phyloP scores from a whole-genome alignment of 768 basidiomycete genomes.

The Termitomyces sp. region DNA sequence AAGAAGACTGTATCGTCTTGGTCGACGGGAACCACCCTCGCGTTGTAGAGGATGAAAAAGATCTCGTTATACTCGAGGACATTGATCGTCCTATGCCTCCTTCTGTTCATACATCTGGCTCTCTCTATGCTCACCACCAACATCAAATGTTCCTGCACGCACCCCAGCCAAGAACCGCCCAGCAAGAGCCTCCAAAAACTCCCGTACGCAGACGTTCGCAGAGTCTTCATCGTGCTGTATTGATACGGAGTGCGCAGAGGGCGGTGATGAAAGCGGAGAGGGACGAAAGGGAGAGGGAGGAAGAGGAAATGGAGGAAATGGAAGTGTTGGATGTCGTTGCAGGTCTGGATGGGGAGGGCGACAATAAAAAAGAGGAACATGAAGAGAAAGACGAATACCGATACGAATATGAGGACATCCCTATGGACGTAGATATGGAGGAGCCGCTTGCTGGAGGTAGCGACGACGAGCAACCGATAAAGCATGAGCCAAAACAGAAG shows the following conservation, averaged over 20 bases:
- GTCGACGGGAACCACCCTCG: conserved; percentile 63
- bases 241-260: conserved; percentile 65
- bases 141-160: conserved; percentile 2
- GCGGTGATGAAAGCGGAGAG: conserved; percentile 46
- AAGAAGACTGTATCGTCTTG: conserved; percentile 48
- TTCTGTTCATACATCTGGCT: conserved; percentile 4
- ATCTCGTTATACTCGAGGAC: conserved; percentile 68
- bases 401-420: conserved; percentile 13
- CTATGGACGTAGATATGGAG: conserved; percentile 16
- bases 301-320: conserved; percentile 41
- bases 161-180: conserved; percentile 8
- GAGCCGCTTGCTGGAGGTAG: conserved; percentile 11
- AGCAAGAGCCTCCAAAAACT: conserved; percentile 24
- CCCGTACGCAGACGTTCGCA: conserved; percentile 30
- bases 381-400: conserved; percentile 19
- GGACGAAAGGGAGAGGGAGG: conserved; percentile 37
- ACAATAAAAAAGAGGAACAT: conserved; percentile 15
- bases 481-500: conserved; percentile 21
- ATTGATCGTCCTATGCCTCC: conserved; percentile 30
- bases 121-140: conserved; percentile 9
- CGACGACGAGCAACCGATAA: neutral
- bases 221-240: conserved; percentile 60
- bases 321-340: conserved; percentile 39
- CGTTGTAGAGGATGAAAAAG: conserved; percentile 64
- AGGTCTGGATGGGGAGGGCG: conserved; percentile 18